Conservation (phyloP, 805 yeast species). For the Kluyveromyces starmeri region DNA sequence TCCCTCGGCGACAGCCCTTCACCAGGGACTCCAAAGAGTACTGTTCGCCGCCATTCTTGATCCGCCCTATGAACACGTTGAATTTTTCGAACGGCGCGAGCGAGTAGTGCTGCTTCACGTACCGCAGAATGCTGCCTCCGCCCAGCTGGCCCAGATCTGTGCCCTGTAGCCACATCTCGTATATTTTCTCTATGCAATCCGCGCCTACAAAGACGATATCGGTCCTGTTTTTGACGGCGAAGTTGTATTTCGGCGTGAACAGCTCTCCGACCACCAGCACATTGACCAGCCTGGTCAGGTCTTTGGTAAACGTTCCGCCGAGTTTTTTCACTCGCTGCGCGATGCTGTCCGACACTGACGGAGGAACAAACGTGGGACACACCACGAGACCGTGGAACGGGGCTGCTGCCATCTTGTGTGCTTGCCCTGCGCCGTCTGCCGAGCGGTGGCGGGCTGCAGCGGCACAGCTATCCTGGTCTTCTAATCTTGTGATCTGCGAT, state of each 20-base stretch:
- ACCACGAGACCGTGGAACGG: slow-evolving; percentile 42
- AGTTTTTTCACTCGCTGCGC: slow-evolving; percentile 39
- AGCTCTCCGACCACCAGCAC: slow-evolving; percentile 50
- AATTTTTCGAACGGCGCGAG: slow-evolving; percentile 17
- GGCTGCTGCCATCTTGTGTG: slow-evolving; percentile 13
- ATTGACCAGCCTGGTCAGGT: slow-evolving; percentile 52
- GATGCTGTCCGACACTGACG: slow-evolving; percentile 34
- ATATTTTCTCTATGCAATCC: slow-evolving; percentile 15
- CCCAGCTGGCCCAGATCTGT: slow-evolving; percentile 9
- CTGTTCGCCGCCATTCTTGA: slow-evolving; percentile 6
- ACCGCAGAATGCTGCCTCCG: slow-evolving; percentile 6
- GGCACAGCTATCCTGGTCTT: too few relatives aligned
- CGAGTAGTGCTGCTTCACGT: slow-evolving; percentile 5
- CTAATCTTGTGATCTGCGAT: too few relatives aligned
- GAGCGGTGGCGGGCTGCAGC: too few relatives aligned
- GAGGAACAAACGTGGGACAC: slow-evolving; percentile 47
- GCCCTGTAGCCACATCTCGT: slow-evolving; percentile 27
- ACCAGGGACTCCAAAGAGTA: slow-evolving; percentile 4
- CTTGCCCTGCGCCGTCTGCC: too few relatives aligned
- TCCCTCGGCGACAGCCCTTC: slow-evolving; percentile 5
- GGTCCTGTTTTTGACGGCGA: slow-evolving; percentile 20
- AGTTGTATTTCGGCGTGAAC: slow-evolving; percentile 23
- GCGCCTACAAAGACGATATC: slow-evolving; percentile 21
- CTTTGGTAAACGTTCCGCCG: slow-evolving; percentile 52
- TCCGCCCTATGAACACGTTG: slow-evolving; percentile 25